phyloP scores from a whole-genome alignment of 2,329 filamentous ascomycete genomes.

The Plectosphaerella sp. region DNA sequence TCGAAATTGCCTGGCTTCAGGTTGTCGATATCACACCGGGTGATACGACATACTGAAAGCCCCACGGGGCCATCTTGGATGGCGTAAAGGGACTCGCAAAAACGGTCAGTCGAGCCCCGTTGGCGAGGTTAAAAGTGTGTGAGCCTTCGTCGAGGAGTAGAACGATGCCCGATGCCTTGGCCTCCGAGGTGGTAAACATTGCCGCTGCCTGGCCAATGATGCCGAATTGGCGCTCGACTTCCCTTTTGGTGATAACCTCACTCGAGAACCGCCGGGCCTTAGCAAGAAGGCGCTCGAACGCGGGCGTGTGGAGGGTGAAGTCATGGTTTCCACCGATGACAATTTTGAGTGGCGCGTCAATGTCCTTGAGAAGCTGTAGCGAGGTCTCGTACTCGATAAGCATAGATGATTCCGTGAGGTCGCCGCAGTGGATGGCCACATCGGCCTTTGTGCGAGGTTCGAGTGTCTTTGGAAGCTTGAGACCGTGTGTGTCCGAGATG shows the following conservation, averaged over 20 bases:
- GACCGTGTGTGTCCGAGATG: neutral
- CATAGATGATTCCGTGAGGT: conserved; percentile 40
- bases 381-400: conserved; percentile 30
- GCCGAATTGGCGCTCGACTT: conserved; percentile 4
- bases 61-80: conserved; percentile 30
- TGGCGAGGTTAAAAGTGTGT: conserved; percentile 31
- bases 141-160: conserved; percentile 21
- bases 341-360: conserved; percentile 41
- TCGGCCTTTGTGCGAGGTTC: conserved; percentile 26
- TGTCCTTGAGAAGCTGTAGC: conserved; percentile 27
- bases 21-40: conserved; percentile 4
- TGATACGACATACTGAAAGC: conserved; percentile 35
- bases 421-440: conserved; percentile 45
- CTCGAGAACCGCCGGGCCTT: no score
- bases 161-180: neutral
- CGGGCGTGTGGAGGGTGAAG: conserved; percentile 29
- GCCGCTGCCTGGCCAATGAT: conserved; percentile 22
- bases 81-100: conserved; percentile 43
- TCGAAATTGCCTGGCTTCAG: no score
- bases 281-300: neutral
- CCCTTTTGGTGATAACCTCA: no score
- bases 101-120: conserved; percentile 33
- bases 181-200: neutral
- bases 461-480: neutral
- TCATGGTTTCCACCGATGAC: conserved; percentile 50